Conservation (phyloP, 1,139 yeast genomes). For the Taphrina betulina region DNA sequence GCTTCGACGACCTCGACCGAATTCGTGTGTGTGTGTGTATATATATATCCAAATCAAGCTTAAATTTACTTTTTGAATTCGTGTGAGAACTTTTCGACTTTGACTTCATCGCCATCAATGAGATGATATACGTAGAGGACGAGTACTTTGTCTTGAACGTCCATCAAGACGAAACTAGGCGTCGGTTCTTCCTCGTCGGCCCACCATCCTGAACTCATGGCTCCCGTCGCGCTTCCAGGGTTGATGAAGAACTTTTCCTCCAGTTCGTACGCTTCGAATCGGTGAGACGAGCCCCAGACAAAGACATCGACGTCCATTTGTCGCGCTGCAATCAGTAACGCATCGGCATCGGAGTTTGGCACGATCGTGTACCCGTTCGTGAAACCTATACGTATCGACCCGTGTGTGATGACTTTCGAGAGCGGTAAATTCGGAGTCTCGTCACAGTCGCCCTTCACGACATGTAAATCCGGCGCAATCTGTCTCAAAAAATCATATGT, state of each 20-base stretch:
- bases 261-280: conserved; percentile 86
- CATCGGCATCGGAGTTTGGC: conserved; percentile 83
- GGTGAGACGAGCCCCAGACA: conserved; percentile 96
- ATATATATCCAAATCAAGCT: no score
- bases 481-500: conserved; percentile 64
- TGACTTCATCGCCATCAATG: conserved; percentile 76
- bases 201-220: conserved; percentile 58
- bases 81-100: conserved; percentile 89
- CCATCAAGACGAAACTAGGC: conserved; percentile 89
- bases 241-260: conserved; percentile 90
- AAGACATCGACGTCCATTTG: conserved; percentile 88
- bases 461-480: conserved; percentile 68
- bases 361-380: conserved; percentile 81
- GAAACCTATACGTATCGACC: conserved; percentile 74
- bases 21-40: no score
- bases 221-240: conserved; percentile 97
- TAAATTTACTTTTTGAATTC: no score
- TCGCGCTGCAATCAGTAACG: conserved; percentile 76
- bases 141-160: conserved; percentile 73
- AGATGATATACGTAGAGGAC: conserved; percentile 82
- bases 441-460: conserved; percentile 80
- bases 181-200: conserved; percentile 49
- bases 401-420: conserved; percentile 64
- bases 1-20: no score
- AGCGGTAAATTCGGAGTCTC: conserved; percentile 52